Evolutionary conservation across 805 yeast genomes (phyloP).

Genomic region (Pichia exigua): DNA sequence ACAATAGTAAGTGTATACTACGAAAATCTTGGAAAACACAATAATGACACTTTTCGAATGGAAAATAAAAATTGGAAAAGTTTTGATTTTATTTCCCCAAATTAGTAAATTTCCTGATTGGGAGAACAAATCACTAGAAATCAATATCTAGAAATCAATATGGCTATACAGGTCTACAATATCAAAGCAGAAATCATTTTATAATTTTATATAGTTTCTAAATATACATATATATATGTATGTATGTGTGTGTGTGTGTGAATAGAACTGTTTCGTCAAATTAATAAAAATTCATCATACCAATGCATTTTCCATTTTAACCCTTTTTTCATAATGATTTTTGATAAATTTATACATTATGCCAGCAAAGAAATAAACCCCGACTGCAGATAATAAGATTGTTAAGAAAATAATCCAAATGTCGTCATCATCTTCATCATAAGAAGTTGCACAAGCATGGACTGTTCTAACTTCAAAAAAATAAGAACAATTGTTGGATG

Average conservation of each 20-base stretch:
- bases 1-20: not conserved
- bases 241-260: no score
- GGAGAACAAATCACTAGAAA: not conserved
- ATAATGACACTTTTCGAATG: no score
- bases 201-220: no score
- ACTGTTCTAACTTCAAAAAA: constrained; percentile 79
- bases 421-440: constrained; percentile 54
- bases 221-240: no score
- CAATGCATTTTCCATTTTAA: not conserved
- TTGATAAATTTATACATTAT: constrained; percentile 29
- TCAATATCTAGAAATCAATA: no score
- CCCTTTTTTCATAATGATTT: constrained; percentile 6
- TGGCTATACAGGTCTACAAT: no score
- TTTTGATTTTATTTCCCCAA: not conserved
- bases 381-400: constrained; percentile 36
- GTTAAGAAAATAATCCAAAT: constrained; percentile 58
- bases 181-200: no score
- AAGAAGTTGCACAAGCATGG: constrained; percentile 79
- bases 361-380: constrained; percentile 38
- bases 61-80: not conserved
- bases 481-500: constrained; percentile 68
- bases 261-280: no score
- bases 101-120: not conserved
- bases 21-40: not conserved
- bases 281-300: no score